A percentile compares a stretch with the other conserved stretches of the same genome.
Conservation (phyloP, 108 stramenopile species). For the Mediolabrus comicus region DNA sequence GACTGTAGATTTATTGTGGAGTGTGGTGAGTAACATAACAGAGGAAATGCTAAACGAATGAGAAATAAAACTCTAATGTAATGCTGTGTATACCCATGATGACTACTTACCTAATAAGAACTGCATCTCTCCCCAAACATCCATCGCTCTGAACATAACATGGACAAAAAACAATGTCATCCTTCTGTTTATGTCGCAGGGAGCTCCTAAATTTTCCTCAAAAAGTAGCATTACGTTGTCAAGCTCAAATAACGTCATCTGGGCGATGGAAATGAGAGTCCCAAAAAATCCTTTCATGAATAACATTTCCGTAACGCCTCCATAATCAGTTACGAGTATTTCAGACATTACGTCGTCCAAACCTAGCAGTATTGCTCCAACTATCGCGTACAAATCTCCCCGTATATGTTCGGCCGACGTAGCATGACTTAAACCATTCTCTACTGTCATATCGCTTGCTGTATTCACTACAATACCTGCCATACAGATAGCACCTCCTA, state of each 20-base stretch:
- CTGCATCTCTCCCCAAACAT: slow-evolving; percentile 40
- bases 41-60: background rate
- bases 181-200: slow-evolving; percentile 20
- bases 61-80: background rate
- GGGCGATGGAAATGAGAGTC: slow-evolving; percentile 61
- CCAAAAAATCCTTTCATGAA: slow-evolving; percentile 88
- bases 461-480: slow-evolving; percentile 81
- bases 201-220: background rate
- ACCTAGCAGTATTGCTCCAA: slow-evolving; percentile 86
- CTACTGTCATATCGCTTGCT: slow-evolving; percentile 63
- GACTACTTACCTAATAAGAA: background rate
- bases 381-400: slow-evolving; percentile 89
- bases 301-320: slow-evolving; percentile 75
- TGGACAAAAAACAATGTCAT: slow-evolving; percentile 31
- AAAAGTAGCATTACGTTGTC: slow-evolving; percentile 46
- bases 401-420: slow-evolving; percentile 55
- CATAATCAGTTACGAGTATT: slow-evolving; percentile 53
- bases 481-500: slow-evolving; percentile 84
- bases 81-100: background rate
- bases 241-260: slow-evolving; percentile 70
- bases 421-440: slow-evolving; percentile 2
- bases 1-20: no score
- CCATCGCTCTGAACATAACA: slow-evolving; percentile 13
- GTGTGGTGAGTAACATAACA: slow-evolving; percentile 26
- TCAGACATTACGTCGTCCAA: slow-evolving; percentile 86